A percentile compares a stretch with the other conserved stretches of the same genome.
These are phyloP conservation scores for Leccinellum albellum DNA, from an alignment of 768 basidiomycete species.

Conservation along the genomic window DNA sequence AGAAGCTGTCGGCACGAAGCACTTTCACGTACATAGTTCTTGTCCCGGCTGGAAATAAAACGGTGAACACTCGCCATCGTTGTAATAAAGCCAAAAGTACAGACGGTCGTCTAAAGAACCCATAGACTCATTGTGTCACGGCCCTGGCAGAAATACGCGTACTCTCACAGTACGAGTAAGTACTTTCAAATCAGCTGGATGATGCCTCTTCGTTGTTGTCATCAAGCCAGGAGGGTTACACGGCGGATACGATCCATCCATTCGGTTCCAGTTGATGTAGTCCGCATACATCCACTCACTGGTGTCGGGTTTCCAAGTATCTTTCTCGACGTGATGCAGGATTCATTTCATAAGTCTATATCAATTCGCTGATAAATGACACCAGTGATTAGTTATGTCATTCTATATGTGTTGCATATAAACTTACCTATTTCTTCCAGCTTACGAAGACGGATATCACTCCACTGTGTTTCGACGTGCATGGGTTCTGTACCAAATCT, in stretches of 20 bases:
- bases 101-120: constrained; percentile 52
- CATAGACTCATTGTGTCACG: neutral
- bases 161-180: constrained; percentile 76
- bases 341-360: constrained; percentile 51
- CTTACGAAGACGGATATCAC: constrained; percentile 55
- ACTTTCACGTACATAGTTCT: constrained; percentile 53
- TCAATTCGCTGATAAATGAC: constrained; percentile 46
- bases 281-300: constrained; percentile 30
- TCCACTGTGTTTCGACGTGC: constrained; percentile 37
- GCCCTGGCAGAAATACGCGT: neutral
- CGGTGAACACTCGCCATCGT: constrained; percentile 31
- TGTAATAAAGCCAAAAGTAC: neutral
- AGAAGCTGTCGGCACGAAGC: constrained; percentile 79
- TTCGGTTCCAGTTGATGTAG: too few species aligned
- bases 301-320: constrained; percentile 60
- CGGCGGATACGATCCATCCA: neutral
- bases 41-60: constrained; percentile 77
- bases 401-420: constrained; percentile 5
- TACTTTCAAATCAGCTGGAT: constrained; percentile 61
- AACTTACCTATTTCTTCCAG: constrained; percentile 49
- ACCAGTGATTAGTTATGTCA: neutral
- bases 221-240: constrained; percentile 73
- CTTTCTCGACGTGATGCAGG: constrained; percentile 51
- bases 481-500: neutral
- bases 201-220: constrained; percentile 57